These are phyloP conservation scores for Danielozyma ontarioensis DNA, from an alignment of 805 yeast species.

Conservation along the genomic window DNA sequence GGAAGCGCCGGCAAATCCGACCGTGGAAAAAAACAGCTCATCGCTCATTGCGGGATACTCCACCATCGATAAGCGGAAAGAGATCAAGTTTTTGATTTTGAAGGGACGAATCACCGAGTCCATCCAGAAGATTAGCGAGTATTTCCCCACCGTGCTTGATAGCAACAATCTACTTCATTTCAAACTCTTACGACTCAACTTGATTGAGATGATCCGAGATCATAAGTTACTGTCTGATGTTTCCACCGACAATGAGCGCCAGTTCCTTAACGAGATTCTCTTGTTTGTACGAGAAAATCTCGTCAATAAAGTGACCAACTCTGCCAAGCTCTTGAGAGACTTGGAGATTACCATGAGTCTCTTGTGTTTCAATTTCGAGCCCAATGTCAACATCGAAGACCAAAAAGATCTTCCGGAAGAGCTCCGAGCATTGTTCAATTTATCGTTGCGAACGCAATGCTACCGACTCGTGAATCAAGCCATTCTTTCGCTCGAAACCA, in stretches of 20 bases:
- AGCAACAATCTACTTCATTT: conserved; percentile 63
- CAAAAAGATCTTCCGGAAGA: conserved; percentile 48
- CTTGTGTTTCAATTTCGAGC: conserved; percentile 47
- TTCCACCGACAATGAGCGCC: conserved; percentile 32
- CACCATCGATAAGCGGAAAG: conserved; percentile 48
- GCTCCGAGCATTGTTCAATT: conserved; percentile 51
- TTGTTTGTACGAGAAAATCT: conserved; percentile 58
- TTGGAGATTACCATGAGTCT: conserved; percentile 82
- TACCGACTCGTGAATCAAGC: conserved; percentile 68
- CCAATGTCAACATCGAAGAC: conserved; percentile 24
- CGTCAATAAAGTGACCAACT: conserved; percentile 56
- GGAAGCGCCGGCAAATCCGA: not conserved
- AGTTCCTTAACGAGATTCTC: conserved; percentile 50
- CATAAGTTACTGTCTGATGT: conserved; percentile 22
- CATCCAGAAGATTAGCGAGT: conserved; percentile 49
- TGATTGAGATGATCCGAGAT: conserved; percentile 75
- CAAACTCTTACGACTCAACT: conserved; percentile 62
- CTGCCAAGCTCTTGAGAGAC: conserved; percentile 57
- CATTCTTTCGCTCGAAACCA: conserved; percentile 31
- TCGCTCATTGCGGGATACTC: conserved; percentile 35
- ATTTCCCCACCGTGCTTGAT: conserved; percentile 64
- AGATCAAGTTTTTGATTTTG: conserved; percentile 49
- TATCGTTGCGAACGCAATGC: conserved; percentile 58
- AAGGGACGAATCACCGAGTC: conserved; percentile 59
- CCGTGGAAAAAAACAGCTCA: conserved; percentile 2